Evolutionary conservation across 2,329 filamentous ascomycete species (phyloP), one percentile per base, ranked within the genome.

Genomic region (Xylaria sp.): DNA sequence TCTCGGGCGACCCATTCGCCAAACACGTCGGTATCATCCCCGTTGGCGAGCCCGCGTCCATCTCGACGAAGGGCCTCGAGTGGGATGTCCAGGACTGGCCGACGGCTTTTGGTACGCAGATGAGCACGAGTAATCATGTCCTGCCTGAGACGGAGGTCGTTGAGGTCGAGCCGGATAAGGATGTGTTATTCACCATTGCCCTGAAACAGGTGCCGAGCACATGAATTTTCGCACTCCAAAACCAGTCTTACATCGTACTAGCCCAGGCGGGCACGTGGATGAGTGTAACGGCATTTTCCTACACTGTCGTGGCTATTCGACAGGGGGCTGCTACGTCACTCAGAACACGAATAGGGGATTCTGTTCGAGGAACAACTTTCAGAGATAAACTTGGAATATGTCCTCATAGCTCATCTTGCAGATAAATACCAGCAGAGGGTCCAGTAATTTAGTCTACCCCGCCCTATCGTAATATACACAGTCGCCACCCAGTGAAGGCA

Each of bases 51-150:
- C 86, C 88, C 3, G 89, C 91, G 47, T 76, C 83, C n/a, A 92
- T 99, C 69, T 89, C 87, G 7, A 96, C 92, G 0, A 78, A 81
- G 13, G 95, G 95, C 0, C 80, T 98, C 19, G 89, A 96, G 73
- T 99, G 95, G 95, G 93, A 99, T 76, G 91, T 99, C 1, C 74
- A 82, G 61, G 81, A 92, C 62, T 97, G 94, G 93, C 78, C 84
- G 67, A 97, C 90, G 0, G 81, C 85, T 70, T 90, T 95, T 73
- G 90, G 90, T 7, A 88, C 87, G 0, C 83, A 84, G 67, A 72
- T 94, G 61, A 93, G 90, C 73, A 94, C 91, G 59, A 95, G 91
- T 75, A 95, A 95, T 75, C 89, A 92, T 70, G 85, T 93, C 25
- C 68, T 83, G 62, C 83, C 83, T 0, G 79, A 80, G 47, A 85